These are phyloP conservation scores for Melaleuca alternifolia DNA, from an alignment of 345 rosid species.

Conservation along the genomic window DNA sequence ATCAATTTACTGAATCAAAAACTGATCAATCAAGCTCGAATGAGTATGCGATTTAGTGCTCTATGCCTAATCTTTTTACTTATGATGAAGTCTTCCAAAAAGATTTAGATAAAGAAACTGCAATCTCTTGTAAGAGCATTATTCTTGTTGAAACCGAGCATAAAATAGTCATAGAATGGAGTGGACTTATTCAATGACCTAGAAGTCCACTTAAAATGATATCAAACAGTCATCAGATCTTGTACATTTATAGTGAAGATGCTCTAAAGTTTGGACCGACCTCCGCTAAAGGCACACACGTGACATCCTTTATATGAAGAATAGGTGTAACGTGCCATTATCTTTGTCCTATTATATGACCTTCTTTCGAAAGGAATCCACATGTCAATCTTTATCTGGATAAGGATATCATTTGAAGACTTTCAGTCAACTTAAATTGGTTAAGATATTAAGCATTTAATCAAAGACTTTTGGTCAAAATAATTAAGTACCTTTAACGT, in stretches of 20 bases:
- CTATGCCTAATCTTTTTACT: not conserved
- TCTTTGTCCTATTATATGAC: not conserved
- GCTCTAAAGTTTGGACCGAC: not conserved
- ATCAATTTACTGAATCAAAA: not conserved
- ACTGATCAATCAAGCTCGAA: too few species aligned
- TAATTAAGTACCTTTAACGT: not conserved
- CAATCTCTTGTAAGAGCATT: not conserved
- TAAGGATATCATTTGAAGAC: not conserved
- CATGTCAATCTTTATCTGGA: not conserved
- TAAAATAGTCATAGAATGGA: not conserved
- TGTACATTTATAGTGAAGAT: not conserved
- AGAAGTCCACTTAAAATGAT: not conserved
- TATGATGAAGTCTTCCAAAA: not conserved
- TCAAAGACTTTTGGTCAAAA: too few species aligned
- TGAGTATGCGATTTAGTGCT: not conserved
- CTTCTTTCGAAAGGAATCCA: not conserved
- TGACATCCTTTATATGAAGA: not conserved
- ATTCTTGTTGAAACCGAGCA: not conserved
- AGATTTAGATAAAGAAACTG: not conserved
- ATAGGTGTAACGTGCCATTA: not conserved
- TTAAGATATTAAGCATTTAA: too few species aligned
- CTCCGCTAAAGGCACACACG: not conserved
- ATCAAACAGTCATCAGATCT: not conserved
- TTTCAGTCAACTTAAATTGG: too few species aligned
- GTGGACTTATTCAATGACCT: not conserved